Evolutionary conservation across 371 early-diverging fungal genomes (phyloP).

Genomic region (Mucor piriformis): DNA sequence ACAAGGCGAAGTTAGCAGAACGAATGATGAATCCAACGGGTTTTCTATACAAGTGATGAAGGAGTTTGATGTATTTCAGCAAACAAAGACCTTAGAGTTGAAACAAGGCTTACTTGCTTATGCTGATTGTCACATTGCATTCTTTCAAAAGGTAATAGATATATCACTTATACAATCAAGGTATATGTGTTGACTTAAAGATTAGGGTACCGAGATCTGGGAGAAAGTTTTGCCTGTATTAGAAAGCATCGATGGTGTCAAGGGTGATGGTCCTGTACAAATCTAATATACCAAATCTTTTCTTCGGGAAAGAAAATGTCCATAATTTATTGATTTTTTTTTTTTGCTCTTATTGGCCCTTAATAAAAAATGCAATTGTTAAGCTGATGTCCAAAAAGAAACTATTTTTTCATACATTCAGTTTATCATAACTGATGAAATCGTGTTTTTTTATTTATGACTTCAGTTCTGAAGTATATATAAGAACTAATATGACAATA

Average conservation of each 20-base stretch:
- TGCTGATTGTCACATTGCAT: constrained; percentile 78
- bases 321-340: neutral
- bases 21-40: constrained; percentile 66
- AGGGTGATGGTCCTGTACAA: constrained; percentile 17
- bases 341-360: neutral
- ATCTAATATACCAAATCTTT: neutral
- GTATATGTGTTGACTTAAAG: constrained; percentile 37
- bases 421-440: too few relatives aligned
- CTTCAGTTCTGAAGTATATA: too few relatives aligned
- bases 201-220: constrained; percentile 27
- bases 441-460: too few relatives aligned
- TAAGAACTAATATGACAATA: too few relatives aligned
- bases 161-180: constrained; percentile 23
- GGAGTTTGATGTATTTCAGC: constrained; percentile 83
- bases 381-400: too few relatives aligned
- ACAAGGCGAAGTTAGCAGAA: constrained; percentile 72
- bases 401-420: too few relatives aligned
- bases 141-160: constrained; percentile 48
- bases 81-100: constrained; percentile 77
- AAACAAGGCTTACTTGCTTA: constrained; percentile 76
- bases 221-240: constrained; percentile 29
- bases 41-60: constrained; percentile 79
- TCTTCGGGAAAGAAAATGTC: neutral
- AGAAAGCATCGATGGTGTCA: constrained; percentile 27
- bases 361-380: too few relatives aligned